Percentiles rank a stretch among this genome's conserved stretches.
Conservation (phyloP, 1,284 basidiomycete genomes). For the Cryptococcus sp. region DNA sequence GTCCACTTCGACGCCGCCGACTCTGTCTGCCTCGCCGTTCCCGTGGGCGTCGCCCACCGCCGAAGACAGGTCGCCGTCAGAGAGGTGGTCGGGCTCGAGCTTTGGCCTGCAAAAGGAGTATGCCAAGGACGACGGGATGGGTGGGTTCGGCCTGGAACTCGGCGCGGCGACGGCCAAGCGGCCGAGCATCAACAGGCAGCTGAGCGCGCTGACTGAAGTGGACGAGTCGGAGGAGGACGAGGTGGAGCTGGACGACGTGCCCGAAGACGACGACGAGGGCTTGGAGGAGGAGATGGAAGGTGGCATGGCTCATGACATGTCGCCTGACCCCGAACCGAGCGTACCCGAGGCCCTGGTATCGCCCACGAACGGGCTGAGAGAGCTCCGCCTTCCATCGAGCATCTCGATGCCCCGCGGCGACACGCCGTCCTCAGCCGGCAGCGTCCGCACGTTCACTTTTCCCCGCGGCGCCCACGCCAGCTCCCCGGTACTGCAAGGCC, state of each 20-base stretch:
- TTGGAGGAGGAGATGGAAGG: slow-evolving; percentile 29
- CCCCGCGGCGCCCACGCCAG: slow-evolving; percentile 7
- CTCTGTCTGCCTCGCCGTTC: slow-evolving; percentile 17
- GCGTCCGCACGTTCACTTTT: slow-evolving; percentile 9
- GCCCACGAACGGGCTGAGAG: slow-evolving; percentile 23
- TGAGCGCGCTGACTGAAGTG: slow-evolving; percentile 37
- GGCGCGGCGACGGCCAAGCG: slow-evolving; percentile 21
- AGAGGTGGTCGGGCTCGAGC: slow-evolving; percentile 20
- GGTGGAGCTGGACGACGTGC: slow-evolving; percentile 7
- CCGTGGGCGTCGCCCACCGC: slow-evolving; percentile 25
- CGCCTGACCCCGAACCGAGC: not conserved
- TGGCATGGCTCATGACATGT: no score
- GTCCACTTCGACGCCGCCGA: slow-evolving; percentile 16
- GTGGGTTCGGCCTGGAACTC: slow-evolving; percentile 24
- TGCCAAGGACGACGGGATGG: slow-evolving; percentile 17
- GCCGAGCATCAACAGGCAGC: slow-evolving; percentile 24
- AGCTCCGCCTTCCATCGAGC: slow-evolving; percentile 37
- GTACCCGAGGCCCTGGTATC: not conserved
- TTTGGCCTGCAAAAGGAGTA: slow-evolving; percentile 11
- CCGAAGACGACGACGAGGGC: slow-evolving; percentile 4
- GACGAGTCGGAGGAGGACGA: slow-evolving; percentile 44
- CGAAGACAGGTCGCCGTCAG: slow-evolving; percentile 13
- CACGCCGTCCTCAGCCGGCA: not conserved
- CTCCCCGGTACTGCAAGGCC: slow-evolving; percentile 1
- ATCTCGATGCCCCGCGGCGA: slow-evolving; percentile 5